These are phyloP conservation scores for Rhizopogon vinicolor DNA, from an alignment of 768 basidiomycete species.

Conservation along the genomic window DNA sequence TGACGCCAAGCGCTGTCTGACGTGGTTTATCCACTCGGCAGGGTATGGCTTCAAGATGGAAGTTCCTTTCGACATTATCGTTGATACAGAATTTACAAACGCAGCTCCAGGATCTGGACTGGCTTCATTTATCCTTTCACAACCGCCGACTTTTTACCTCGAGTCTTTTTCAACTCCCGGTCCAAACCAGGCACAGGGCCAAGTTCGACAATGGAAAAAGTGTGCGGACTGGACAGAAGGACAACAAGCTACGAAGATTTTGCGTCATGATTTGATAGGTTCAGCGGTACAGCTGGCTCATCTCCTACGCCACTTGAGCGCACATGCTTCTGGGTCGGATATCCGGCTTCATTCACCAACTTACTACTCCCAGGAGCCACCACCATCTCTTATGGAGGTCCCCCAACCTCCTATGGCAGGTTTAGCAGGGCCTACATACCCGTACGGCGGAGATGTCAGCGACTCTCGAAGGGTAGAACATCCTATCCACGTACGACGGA, in stretches of 20 bases:
- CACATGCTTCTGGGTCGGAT: constrained; percentile 26
- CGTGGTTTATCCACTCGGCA: constrained; percentile 74
- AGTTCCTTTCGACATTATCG: constrained; percentile 62
- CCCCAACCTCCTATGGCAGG: constrained; percentile 34
- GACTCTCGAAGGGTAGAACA: constrained; percentile 15
- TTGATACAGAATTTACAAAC: constrained; percentile 52
- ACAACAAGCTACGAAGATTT: constrained; percentile 57
- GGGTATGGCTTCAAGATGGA: constrained; percentile 85
- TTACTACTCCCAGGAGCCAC: constrained; percentile 26
- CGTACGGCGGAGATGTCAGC: constrained; percentile 19
- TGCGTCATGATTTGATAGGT: constrained; percentile 64
- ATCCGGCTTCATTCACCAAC: constrained; percentile 33
- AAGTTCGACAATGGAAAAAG: constrained; percentile 49
- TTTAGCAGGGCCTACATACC: constrained; percentile 24
- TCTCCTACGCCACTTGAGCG: constrained; percentile 44
- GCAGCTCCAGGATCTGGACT: constrained; percentile 50
- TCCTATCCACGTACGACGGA: constrained; percentile 18
- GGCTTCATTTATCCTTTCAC: constrained; percentile 61
- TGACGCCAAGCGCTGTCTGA: constrained; percentile 58
- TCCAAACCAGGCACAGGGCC: constrained; percentile 22
- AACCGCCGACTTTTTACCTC: constrained; percentile 65
- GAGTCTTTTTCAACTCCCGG: constrained; percentile 38
- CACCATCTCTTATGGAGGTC: constrained; percentile 32
- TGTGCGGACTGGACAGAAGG: constrained; percentile 78
- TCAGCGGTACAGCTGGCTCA: constrained; percentile 56